A percentile compares a stretch with the other conserved stretches of the same genome.
Conservation (phyloP, 2,329 filamentous ascomycete genomes). For the Cercospora sp. region DNA sequence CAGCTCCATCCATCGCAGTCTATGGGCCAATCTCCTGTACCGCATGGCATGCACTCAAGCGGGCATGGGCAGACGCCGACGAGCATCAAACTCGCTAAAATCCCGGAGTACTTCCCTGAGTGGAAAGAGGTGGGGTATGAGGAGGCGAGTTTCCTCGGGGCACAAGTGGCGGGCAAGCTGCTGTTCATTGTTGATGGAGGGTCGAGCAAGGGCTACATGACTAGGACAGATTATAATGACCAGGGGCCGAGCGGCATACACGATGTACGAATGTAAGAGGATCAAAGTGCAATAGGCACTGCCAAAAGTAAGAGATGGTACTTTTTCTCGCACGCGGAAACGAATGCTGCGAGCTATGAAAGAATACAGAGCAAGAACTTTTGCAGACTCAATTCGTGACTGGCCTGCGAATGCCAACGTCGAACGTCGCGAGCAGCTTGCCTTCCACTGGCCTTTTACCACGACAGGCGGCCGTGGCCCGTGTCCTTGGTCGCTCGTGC, state of each 20-base stretch:
- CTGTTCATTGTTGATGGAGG: constrained; percentile 69
- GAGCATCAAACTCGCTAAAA: constrained; percentile 72
- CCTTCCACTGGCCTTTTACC: not conserved
- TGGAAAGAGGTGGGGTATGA: constrained; percentile 78
- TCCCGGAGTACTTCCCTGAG: constrained; percentile 84
- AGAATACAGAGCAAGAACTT: not conserved
- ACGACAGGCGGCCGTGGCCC: not conserved
- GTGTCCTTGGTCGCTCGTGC: not conserved
- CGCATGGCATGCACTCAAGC: constrained; percentile 45
- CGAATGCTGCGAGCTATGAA: not conserved
- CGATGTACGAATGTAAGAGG: constrained; percentile 44
- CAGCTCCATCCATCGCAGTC: constrained; percentile 44
- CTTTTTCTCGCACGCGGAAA: not conserved
- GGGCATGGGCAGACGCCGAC: constrained; percentile 74
- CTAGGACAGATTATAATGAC: constrained; percentile 67
- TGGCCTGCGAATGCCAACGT: not conserved
- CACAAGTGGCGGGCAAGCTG: constrained; percentile 79
- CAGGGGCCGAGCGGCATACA: constrained; percentile 65
- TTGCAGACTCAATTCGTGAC: not conserved
- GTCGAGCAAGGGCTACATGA: constrained; percentile 67
- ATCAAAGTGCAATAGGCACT: not conserved
- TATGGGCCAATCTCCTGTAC: constrained; percentile 33
- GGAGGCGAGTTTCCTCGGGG: constrained; percentile 82
- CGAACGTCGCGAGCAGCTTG: not conserved
- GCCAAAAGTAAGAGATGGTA: not conserved